Conservation (phyloP, 306 rosid species). For the Albizia julibrissin region DNA sequence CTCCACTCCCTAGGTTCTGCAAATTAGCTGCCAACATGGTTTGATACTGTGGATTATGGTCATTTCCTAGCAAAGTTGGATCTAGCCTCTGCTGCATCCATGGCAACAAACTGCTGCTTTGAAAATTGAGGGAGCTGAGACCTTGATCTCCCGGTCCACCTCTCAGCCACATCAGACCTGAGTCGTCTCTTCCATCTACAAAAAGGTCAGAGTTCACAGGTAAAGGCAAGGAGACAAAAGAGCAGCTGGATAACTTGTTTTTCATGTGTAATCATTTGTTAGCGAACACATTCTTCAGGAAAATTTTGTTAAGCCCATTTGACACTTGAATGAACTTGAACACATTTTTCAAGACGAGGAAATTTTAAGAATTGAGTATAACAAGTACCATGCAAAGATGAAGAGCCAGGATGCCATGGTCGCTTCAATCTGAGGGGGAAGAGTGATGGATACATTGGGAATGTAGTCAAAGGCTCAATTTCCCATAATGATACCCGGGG, state of each 20-base stretch:
- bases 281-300: background rate
- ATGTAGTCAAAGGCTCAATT: conserved; percentile 90
- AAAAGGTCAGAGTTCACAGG: conserved; percentile 14
- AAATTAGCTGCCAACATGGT: conserved; percentile 83
- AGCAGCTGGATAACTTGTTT: background rate
- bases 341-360: background rate
- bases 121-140: conserved; percentile 70
- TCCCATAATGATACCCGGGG: conserved; percentile 94
- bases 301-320: background rate
- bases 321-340: conserved; percentile 9
- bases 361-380: conserved; percentile 4
- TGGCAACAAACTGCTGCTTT: conserved; percentile 71
- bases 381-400: conserved; percentile 68
- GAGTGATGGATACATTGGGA: conserved; percentile 89
- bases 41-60: conserved; percentile 82
- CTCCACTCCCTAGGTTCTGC: conserved; percentile 75
- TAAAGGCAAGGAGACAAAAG: conserved; percentile 18
- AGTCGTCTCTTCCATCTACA: conserved; percentile 82
- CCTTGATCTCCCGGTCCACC: conserved; percentile 77
- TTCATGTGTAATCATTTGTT: background rate
- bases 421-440: conserved; percentile 90
- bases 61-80: conserved; percentile 64
- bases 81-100: conserved; percentile 95
- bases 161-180: conserved; percentile 79
- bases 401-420: conserved; percentile 90